These are phyloP conservation scores for Naganishia vaughanmartiniae DNA, from an alignment of 768 basidiomycete species.

Conservation along the genomic window DNA sequence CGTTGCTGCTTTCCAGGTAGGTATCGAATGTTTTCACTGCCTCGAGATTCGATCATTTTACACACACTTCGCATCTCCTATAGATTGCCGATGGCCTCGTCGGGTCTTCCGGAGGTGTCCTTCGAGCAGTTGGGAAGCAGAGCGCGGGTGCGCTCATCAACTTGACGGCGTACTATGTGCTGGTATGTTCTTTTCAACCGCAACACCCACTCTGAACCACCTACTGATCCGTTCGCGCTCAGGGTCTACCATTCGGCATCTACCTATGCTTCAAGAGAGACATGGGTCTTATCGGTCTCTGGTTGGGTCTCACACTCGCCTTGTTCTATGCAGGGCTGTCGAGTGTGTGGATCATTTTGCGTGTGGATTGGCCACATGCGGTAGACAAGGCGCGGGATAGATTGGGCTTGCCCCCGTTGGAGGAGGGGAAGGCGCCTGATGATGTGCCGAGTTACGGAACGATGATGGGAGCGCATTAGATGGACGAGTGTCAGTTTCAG, in stretches of 20 bases:
- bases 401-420: conserved; percentile 23
- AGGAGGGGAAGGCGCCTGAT: conserved; percentile 19
- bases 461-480: conserved; percentile 22
- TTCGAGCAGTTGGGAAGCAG: conserved; percentile 77
- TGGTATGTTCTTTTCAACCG: conserved; percentile 55
- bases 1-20: conserved; percentile 58
- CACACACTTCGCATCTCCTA: conserved; percentile 41
- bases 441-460: conserved; percentile 17
- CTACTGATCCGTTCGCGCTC: conserved; percentile 4
- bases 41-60: background rate
- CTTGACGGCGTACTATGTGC: conserved; percentile 73
- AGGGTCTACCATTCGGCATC: conserved; percentile 75
- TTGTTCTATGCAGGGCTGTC: conserved; percentile 28
- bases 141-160: conserved; percentile 75
- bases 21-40: background rate
- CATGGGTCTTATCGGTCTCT: conserved; percentile 69
- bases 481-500: background rate
- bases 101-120: conserved; percentile 69
- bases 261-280: conserved; percentile 67
- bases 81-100: conserved; percentile 80
- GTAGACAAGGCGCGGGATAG: conserved; percentile 27
- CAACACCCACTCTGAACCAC: background rate
- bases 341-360: conserved; percentile 19
- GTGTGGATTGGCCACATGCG: conserved; percentile 26
- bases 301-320: conserved; percentile 65